Evolutionary conservation across 1,284 basidiomycete species (phyloP).

Genomic region (Psilocybe mexicana): DNA sequence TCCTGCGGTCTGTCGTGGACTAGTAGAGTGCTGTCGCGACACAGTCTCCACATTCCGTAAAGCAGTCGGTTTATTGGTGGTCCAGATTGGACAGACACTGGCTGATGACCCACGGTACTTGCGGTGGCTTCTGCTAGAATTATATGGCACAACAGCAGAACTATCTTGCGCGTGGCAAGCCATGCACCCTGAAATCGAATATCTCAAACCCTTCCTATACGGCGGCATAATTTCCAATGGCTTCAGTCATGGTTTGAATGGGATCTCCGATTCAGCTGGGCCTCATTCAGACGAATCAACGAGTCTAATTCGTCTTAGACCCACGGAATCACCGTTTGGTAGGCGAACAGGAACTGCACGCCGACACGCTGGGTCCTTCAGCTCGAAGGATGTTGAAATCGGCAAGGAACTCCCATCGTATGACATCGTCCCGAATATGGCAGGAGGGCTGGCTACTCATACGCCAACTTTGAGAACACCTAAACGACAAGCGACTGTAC

Average conservation of each 20-base stretch:
- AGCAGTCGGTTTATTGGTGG: constrained; percentile 78
- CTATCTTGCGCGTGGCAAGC: constrained; percentile 84
- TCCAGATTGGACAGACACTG: constrained; percentile 78
- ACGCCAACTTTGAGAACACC: constrained; percentile 49
- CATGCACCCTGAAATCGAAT: constrained; percentile 74
- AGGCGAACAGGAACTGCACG: constrained; percentile 65
- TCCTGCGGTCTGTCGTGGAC: constrained; percentile 73
- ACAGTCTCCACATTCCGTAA: constrained; percentile 87
- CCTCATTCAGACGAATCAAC: constrained; percentile 12
- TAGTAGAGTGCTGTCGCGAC: constrained; percentile 86
- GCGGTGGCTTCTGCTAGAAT: constrained; percentile 83
- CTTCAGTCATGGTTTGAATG: constrained; percentile 20
- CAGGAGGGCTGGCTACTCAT: constrained; percentile 37
- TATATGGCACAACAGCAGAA: constrained; percentile 91
- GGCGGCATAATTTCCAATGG: constrained; percentile 35
- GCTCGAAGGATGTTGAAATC: constrained; percentile 86
- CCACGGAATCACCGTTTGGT: constrained; percentile 19
- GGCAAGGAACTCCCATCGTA: constrained; percentile 79
- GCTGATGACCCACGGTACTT: constrained; percentile 88
- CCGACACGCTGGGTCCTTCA: constrained; percentile 93
- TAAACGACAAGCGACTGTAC: constrained; percentile 42
- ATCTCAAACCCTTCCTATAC: constrained; percentile 67
- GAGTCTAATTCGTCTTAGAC: constrained; percentile 21
- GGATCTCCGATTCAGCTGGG: background rate
- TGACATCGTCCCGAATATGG: constrained; percentile 40